A percentile compares a stretch with the other conserved stretches of the same genome.
Evolutionary conservation across 208 protist species (phyloP).

Genomic region (Crithidia fasciculata): DNA sequence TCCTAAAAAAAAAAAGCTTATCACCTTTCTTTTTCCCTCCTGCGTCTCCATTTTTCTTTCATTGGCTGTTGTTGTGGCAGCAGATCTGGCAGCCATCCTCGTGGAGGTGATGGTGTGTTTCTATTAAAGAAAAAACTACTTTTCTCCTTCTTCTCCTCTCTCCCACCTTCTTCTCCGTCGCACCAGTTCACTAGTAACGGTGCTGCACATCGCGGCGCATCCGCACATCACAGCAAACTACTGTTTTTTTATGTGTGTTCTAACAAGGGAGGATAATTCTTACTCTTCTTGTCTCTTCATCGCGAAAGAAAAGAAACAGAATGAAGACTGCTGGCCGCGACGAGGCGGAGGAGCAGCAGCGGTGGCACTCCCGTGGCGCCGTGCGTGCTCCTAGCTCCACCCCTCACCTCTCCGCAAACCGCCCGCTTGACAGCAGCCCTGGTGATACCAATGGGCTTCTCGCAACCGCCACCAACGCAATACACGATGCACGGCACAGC

Average conservation of each 20-base stretch:
- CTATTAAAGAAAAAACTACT: neutral
- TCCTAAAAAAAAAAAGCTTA: too few relatives aligned
- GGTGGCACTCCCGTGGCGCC: conserved; percentile 9
- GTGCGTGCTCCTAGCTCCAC: neutral
- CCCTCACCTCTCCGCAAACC: neutral
- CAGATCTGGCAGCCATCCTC: neutral
- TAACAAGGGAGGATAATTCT: too few relatives aligned
- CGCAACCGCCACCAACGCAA: neutral
- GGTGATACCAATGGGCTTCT: too few relatives aligned
- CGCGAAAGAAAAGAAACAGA: too few relatives aligned
- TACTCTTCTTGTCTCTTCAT: too few relatives aligned
- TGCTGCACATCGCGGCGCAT: neutral
- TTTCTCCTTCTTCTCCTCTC: neutral
- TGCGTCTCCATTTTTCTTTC: neutral
- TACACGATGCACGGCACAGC: neutral
- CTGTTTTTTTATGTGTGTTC: neutral
- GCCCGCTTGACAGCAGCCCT: too few relatives aligned
- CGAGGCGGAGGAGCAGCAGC: neutral
- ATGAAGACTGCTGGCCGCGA: too few relatives aligned
- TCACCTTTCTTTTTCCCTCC: conserved; percentile 5
- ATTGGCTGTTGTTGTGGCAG: conserved; percentile 2
- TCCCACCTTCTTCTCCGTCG: neutral
- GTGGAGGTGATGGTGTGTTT: neutral
- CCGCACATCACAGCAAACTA: neutral
- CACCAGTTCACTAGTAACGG: too few relatives aligned